phyloP scores from a whole-genome alignment of 305 asterid species.

The Fraxinus angustifolia region DNA sequence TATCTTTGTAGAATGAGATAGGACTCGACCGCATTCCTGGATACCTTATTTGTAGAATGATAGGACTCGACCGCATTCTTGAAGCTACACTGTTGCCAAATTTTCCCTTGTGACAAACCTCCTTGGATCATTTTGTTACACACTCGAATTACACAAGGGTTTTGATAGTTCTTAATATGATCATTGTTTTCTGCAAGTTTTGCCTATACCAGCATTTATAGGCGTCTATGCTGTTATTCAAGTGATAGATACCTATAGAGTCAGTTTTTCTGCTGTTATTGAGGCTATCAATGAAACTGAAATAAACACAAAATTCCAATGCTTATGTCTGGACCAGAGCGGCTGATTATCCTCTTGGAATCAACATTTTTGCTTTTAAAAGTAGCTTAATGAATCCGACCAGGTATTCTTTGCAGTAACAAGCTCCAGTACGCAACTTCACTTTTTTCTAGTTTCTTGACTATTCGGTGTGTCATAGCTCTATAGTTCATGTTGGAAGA shows the following conservation, averaged over 20 bases:
- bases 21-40: not conserved
- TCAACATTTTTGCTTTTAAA: not conserved
- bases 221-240: not conserved
- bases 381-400: not conserved
- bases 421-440: not conserved
- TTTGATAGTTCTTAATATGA: not conserved
- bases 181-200: not conserved
- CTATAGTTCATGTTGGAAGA: not conserved
- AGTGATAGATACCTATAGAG: not conserved
- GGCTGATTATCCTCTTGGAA: not conserved
- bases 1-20: not conserved
- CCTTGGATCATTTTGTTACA: not conserved
- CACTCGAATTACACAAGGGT: not conserved
- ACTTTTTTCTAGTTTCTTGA: not conserved
- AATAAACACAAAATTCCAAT: not conserved
- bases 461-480: not conserved
- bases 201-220: not conserved
- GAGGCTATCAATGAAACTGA: not conserved
- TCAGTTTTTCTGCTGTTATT: not conserved
- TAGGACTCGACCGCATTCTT: not conserved
- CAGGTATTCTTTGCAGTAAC: not conserved
- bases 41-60: not conserved
- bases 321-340: not conserved
- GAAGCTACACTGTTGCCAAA: not conserved
- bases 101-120: not conserved